Conservation (phyloP, 2,329 filamentous ascomycete species). For the Aulographum hederae region DNA sequence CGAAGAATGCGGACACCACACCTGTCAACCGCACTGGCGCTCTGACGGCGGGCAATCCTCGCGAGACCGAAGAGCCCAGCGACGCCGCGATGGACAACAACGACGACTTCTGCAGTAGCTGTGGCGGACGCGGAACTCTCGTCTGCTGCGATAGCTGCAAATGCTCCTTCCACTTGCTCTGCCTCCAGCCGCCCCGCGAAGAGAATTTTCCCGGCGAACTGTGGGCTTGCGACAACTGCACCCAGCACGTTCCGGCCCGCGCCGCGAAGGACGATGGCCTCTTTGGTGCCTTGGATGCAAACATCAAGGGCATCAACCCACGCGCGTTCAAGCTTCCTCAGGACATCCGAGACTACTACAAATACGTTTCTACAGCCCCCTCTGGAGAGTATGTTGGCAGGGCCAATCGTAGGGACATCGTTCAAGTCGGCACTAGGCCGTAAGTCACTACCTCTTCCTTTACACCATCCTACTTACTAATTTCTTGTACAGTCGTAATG, state of each 20-base stretch:
- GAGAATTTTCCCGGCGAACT: not conserved
- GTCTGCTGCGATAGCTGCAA: conserved; percentile 89
- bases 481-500: too few species aligned
- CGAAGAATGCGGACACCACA: too few species aligned
- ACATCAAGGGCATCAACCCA: not conserved
- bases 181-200: conserved; percentile 54
- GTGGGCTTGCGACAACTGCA: not conserved
- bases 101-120: too few species aligned
- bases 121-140: conserved; percentile 24
- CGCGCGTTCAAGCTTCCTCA: not conserved
- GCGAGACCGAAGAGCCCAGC: too few species aligned
- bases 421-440: too few species aligned
- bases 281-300: not conserved
- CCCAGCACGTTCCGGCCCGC: not conserved
- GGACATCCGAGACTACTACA: not conserved
- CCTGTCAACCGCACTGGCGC: too few species aligned
- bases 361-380: not conserved
- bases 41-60: too few species aligned
- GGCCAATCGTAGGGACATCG: too few species aligned
- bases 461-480: too few species aligned
- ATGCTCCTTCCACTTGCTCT: conserved; percentile 77
- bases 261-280: not conserved
- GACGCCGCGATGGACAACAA: too few species aligned
- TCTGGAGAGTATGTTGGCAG: not conserved
- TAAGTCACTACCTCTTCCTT: too few species aligned